phyloP scores from a whole-genome alignment of 306 rosid species.

The Sphenostylis stenocarpa region DNA sequence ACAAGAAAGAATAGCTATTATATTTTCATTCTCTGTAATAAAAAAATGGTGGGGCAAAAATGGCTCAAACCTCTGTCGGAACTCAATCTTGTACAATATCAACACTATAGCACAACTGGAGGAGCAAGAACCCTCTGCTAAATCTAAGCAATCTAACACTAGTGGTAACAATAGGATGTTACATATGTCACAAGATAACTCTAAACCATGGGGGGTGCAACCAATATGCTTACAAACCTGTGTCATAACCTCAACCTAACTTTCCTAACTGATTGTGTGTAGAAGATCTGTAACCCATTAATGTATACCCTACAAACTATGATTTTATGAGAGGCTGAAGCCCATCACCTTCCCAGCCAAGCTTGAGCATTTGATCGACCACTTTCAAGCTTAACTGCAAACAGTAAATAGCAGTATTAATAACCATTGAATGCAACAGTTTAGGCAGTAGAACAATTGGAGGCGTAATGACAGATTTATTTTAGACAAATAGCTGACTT shows the following conservation, averaged over 20 bases:
- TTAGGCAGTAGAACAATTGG: slow-evolving; percentile 16
- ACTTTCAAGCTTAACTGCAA: slow-evolving; percentile 99
- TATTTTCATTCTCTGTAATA: slow-evolving; percentile 45
- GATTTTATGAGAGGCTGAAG: slow-evolving; percentile 80
- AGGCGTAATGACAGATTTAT: slow-evolving; percentile 14
- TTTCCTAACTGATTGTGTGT: slow-evolving; percentile 45
- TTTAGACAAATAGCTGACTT: slow-evolving; percentile 19
- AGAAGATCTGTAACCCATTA: slow-evolving; percentile 36
- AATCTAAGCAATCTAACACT: slow-evolving; percentile 53
- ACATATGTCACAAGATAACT: slow-evolving; percentile 53
- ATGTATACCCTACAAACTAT: slow-evolving; percentile 55
- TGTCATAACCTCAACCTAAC: slow-evolving; percentile 37
- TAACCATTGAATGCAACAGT: neutral
- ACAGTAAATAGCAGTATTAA: slow-evolving; percentile 32
- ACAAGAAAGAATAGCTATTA: slow-evolving; percentile 37
- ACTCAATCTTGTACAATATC: slow-evolving; percentile 44
- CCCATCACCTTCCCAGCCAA: slow-evolving; percentile 99
- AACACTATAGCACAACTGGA: slow-evolving; percentile 35
- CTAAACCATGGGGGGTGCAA: slow-evolving; percentile 27
- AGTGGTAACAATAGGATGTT: slow-evolving; percentile 38
- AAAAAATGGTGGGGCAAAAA: slow-evolving; percentile 47
- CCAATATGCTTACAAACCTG: slow-evolving; percentile 38
- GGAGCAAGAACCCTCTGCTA: slow-evolving; percentile 42
- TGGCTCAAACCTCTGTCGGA: slow-evolving; percentile 48
- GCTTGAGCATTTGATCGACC: slow-evolving; percentile 98